A percentile compares a stretch with the other conserved stretches of the same genome.
Conservation (phyloP, 306 rosid genomes). For the Coriaria nepalensis region DNA sequence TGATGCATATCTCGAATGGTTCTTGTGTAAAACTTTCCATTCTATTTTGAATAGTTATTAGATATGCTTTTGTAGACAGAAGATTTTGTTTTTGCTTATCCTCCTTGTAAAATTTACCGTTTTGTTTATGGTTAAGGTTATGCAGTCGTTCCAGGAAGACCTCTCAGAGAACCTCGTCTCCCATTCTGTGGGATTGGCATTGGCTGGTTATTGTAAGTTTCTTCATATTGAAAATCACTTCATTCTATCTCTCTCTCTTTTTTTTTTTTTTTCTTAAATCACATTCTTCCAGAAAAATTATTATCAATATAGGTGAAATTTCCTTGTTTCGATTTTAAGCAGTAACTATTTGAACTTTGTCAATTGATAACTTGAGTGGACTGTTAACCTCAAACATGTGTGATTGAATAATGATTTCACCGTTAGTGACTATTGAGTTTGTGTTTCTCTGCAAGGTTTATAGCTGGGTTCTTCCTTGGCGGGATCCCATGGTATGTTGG, state of each 20-base stretch:
- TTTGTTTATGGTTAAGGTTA: constrained; percentile 34
- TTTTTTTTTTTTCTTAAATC: neutral
- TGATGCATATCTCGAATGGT: too few species aligned
- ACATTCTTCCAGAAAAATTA: too few species aligned
- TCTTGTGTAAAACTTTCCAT: too few species aligned
- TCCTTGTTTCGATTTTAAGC: too few species aligned
- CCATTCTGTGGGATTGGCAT: constrained; percentile 67
- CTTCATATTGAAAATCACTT: neutral
- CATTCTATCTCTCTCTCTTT: neutral
- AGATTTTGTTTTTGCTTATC: neutral
- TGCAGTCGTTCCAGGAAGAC: constrained; percentile 44
- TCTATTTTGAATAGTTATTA: too few species aligned
- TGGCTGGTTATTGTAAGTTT: constrained; percentile 77
- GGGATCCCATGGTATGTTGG: constrained; percentile 77
- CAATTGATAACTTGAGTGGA: too few species aligned
- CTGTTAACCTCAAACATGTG: too few species aligned
- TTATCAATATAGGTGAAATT: too few species aligned
- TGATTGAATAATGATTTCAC: too few species aligned
- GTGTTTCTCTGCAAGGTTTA: constrained; percentile 38
- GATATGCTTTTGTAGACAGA: neutral
- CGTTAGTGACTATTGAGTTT: neutral
- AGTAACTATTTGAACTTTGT: too few species aligned
- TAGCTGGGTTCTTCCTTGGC: constrained; percentile 63
- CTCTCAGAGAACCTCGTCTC: constrained; percentile 40
- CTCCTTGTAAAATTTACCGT: neutral